Base-by-base conservation (phyloP, 2,329 filamentous ascomycete species). In the Ophiostoma piceae region DNA sequence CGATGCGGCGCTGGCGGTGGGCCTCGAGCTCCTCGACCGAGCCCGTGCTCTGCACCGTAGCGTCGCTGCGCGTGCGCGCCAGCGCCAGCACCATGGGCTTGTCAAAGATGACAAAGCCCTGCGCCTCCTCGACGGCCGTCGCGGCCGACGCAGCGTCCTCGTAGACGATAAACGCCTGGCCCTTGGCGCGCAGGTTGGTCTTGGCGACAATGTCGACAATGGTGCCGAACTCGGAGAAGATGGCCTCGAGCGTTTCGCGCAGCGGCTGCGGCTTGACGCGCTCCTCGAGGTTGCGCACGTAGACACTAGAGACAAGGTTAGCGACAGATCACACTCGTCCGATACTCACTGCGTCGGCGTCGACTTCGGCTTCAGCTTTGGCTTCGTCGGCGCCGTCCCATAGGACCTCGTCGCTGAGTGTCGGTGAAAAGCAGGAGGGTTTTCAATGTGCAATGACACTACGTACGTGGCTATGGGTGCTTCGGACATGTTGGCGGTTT, bases 141-240 rank as follows among this genome's bases (percentile, higher is more conserved):
- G 86, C 83, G 3, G 94, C 94, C n/a, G 89, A 87, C 69, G 93
- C 90, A n/a, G 90, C 82, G 72, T 84, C 86, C 75, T 96, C 92
- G 78, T 93, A 98, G 65, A 98, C 93, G 67, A 99, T 82, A 77
- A 99, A 99, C 0, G 95, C 95, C 80, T 99, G 95, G 14, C 95
- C 95, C 78, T 96, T 97, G 62, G 92, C 92, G 78, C 92, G 94
- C 39, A 98, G 80, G 79, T 96, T 97, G 73, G 87, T 92, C 74
- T 88, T 86, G 68, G 85, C 83, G 72, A 93, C 88, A 70, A 91
- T 87, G 72, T 92, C 89, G 66, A 97, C 84, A 67, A 92, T 88
- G 71, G 87, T 86, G 72, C 95, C 95, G 79, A 95, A 97, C 79
- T 96, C 92, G 73, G 88, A 88, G 81, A 98, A 98, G 76, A 98